phyloP scores from a whole-genome alignment of 768 basidiomycete species.

The Suillus cothurnatus region DNA sequence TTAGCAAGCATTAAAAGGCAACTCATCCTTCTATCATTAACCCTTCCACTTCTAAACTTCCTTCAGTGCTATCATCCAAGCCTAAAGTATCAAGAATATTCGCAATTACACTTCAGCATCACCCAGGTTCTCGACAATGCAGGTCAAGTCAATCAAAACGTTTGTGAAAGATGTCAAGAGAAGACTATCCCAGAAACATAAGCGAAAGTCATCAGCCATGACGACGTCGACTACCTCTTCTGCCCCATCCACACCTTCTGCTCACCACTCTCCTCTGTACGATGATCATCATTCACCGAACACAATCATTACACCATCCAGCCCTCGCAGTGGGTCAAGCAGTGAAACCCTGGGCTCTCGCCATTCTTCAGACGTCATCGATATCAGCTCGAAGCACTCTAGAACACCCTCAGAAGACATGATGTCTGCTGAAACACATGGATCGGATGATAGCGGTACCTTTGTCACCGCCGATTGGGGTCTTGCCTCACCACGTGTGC shows the following conservation, averaged over 20 bases:
- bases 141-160: slow-evolving; percentile 32
- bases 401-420: background rate
- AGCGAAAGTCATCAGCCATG: slow-evolving; percentile 12
- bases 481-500: slow-evolving; percentile 2
- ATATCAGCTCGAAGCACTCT: slow-evolving; percentile 18
- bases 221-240: slow-evolving; percentile 12
- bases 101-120: background rate
- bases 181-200: slow-evolving; percentile 28
- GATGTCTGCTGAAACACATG: slow-evolving; percentile 1
- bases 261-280: slow-evolving; percentile 2
- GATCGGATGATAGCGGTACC: slow-evolving; percentile 25
- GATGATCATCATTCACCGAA: background rate
- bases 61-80: background rate
- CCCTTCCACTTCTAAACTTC: background rate
- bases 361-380: slow-evolving; percentile 21
- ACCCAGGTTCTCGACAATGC: slow-evolving; percentile 22
- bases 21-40: background rate
- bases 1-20: slow-evolving; percentile 2
- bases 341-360: background rate
- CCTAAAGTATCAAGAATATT: background rate
- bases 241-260: slow-evolving; percentile 16
- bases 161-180: slow-evolving; percentile 36
- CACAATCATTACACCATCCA: slow-evolving; percentile 17
- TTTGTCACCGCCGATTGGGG: slow-evolving; percentile 16
- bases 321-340: slow-evolving; percentile 12